These are phyloP conservation scores for Colletotrichum liaoningense DNA, from an alignment of 2,329 filamentous ascomycete genomes.

Conservation along the genomic window DNA sequence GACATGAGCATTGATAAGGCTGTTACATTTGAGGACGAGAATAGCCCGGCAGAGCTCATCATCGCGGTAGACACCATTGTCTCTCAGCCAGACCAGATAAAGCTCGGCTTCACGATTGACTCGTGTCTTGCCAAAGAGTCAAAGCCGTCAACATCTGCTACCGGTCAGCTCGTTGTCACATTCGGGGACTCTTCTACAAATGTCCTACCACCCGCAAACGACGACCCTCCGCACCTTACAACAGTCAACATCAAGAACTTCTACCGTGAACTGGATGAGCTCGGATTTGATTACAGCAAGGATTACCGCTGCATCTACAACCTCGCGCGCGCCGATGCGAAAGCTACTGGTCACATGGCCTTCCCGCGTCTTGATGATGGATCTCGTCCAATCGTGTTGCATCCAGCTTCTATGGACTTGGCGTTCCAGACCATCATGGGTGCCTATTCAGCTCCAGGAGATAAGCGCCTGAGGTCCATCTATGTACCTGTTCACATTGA, in stretches of 20 bases:
- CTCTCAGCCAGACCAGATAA: not conserved
- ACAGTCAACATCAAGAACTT: constrained; percentile 7
- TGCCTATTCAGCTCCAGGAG: constrained; percentile 46
- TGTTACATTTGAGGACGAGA: constrained; percentile 7
- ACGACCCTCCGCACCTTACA: not conserved
- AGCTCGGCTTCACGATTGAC: not conserved
- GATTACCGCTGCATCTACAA: constrained; percentile 4
- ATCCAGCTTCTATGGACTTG: constrained; percentile 47
- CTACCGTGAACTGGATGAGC: constrained; percentile 2
- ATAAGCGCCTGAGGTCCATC: constrained; percentile 44
- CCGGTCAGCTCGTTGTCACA: not conserved
- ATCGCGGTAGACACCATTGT: too few relatives aligned
- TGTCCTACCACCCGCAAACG: not conserved
- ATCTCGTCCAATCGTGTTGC: constrained; percentile 37
- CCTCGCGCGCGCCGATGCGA: not conserved
- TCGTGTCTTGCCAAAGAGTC: constrained; percentile 5
- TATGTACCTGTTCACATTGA: constrained; percentile 44
- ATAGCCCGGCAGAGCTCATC: constrained; percentile 7
- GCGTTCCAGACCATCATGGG: constrained; percentile 48
- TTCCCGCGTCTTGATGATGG: not conserved
- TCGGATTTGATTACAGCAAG: constrained; percentile 4
- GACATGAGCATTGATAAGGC: constrained; percentile 24
- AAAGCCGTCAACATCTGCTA: not conserved
- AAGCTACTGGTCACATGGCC: not conserved
- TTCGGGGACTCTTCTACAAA: not conserved